These are phyloP conservation scores for Eleusine coracana DNA, from an alignment of 176 grass and related monocot species.

Conservation along the genomic window DNA sequence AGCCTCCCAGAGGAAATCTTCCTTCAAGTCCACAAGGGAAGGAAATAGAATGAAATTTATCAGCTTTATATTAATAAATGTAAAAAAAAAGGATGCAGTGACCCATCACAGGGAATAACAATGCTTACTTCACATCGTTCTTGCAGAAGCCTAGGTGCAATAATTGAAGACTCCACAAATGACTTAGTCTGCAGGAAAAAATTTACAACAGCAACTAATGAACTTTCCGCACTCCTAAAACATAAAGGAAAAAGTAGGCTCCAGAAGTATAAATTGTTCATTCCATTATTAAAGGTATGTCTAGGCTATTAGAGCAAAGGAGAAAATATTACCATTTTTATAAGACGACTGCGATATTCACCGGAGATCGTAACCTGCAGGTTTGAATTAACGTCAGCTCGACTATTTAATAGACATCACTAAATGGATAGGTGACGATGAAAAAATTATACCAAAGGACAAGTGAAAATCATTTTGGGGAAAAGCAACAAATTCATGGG, in stretches of 20 bases:
- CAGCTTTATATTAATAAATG: constrained; percentile 12
- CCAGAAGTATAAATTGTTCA: constrained; percentile 9
- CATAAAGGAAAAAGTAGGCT: constrained; percentile 14
- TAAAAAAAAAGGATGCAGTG: constrained; percentile 13
- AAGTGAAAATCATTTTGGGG: neutral
- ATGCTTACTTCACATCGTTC: constrained; percentile 92
- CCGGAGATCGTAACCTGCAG: constrained; percentile 77
- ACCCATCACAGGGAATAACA: constrained; percentile 38
- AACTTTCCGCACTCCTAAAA: neutral
- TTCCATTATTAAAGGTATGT: constrained; percentile 12
- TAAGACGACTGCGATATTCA: constrained; percentile 81
- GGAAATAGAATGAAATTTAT: constrained; percentile 38
- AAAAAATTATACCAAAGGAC: neutral
- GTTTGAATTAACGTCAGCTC: constrained; percentile 43
- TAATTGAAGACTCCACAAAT: constrained; percentile 69
- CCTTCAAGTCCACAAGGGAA: constrained; percentile 56
- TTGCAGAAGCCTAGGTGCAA: constrained; percentile 83
- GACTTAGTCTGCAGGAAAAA: constrained; percentile 69
- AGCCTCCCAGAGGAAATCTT: constrained; percentile 97
- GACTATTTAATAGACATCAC: neutral
- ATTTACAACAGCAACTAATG: constrained; percentile 21
- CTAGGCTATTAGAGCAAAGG: constrained; percentile 3
- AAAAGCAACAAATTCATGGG: neutral
- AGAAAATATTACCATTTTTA: constrained; percentile 83
- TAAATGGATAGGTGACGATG: constrained; percentile 7